Conservation (phyloP, 2,329 filamentous ascomycete genomes). For the Zymoseptoria tritici region DNA sequence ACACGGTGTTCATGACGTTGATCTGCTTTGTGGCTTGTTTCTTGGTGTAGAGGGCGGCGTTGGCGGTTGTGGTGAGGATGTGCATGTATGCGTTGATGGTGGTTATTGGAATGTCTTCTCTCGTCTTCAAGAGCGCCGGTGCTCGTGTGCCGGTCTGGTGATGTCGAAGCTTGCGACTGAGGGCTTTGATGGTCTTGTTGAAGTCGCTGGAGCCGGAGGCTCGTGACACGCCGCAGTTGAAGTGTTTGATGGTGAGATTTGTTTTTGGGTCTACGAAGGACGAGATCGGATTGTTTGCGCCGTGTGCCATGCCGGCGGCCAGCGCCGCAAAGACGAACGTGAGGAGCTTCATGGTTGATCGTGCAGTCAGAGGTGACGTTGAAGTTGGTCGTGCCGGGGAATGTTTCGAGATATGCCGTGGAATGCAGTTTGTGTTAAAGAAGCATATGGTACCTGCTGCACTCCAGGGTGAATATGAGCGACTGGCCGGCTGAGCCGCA, state of each 20-base stretch:
- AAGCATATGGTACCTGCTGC: not conserved
- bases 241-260: conserved; percentile 28
- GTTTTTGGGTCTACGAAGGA: conserved; percentile 23
- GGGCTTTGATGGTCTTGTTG: conserved; percentile 30
- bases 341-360: conserved; percentile 19
- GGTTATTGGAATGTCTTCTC: conserved; percentile 24
- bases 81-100: conserved; percentile 40
- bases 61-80: conserved; percentile 34
- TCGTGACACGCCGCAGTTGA: conserved; percentile 38
- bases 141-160: conserved; percentile 13
- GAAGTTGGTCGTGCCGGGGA: conserved; percentile 7
- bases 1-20: conserved; percentile 36
- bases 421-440: conserved; percentile 5
- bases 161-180: conserved; percentile 25
- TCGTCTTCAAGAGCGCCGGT: conserved; percentile 24
- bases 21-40: conserved; percentile 35
- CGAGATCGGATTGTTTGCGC: conserved; percentile 12
- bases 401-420: conserved; percentile 11
- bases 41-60: conserved; percentile 33
- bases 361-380: conserved; percentile 6
- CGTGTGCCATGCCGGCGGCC: conserved; percentile 11
- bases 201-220: conserved; percentile 33
- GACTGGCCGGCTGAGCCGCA: not conserved
- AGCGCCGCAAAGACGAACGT: conserved; percentile 16
- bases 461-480: not conserved